Evolutionary conservation across 768 basidiomycete genomes (phyloP), one percentile per base, ranked within the genome.

Genomic region (Tricholoma hemisulphureum): DNA sequence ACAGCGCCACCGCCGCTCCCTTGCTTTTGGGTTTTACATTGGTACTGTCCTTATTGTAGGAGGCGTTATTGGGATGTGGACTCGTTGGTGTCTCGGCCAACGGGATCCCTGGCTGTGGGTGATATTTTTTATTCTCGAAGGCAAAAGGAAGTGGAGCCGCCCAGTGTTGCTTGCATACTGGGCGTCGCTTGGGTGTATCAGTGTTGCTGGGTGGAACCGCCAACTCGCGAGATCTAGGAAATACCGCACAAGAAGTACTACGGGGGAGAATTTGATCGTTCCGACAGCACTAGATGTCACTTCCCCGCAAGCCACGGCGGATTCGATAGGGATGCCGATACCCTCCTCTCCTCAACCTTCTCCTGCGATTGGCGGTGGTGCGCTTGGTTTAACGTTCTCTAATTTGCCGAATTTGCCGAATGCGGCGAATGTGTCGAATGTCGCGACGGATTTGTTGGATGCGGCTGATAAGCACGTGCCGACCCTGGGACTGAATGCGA

Each of bases 151-250:
- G 63, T 95, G 93, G 93, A 89, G 85, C 16, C 79, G 97, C 13
- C 83, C 87, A 1, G 83, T 82, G 7, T 75, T 99, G 43, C 73
- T 97, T 50, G 81, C 76, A 4, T 98, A 97, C 69, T 99, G 97
- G 97, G 89, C 78, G 6, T 72, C 83, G 4, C 71, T 96, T 26
- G 90, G 88, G 6, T 81, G 79, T 61, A 78, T 96, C 56, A 95
- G 93, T 57, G 91, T 98, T 21, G 95, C 89, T 7, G 95, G 93
- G 0, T 98, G 97, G 97, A 94, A 86, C 70, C 80, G 95, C 51
- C 95, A 97, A 70, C 74, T 98, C 49, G 88, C 87, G 5, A 79
- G 94, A 58, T 85, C 88, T 1, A 77, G 93, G 57, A 79, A 84
- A 61, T 87, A 87, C 65, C 77, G 89, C 51, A 76, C 81, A 14